Evolutionary conservation across 352 stramenopile genomes (phyloP), one percentile per base, ranked within the genome.

Genomic region (Phytophthora fragariaefolia): DNA sequence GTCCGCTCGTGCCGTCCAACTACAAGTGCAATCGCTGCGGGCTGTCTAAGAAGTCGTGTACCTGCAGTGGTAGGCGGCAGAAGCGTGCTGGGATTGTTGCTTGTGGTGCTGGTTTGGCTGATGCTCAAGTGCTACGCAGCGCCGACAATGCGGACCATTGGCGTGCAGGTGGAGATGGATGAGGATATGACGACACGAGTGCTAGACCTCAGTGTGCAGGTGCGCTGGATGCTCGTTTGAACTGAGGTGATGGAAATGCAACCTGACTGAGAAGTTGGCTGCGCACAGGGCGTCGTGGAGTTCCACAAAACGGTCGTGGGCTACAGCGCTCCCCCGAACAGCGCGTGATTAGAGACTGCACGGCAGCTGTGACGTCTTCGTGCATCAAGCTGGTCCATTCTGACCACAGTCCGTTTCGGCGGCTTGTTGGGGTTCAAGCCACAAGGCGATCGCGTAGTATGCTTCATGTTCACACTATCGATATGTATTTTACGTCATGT

Each of bases 21-120:
- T 95, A 88, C 63, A 95, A 95, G 61, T 95, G 87, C 58, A 77
- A 69, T 36, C 82, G 87, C 32, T 95, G 87, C 24, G 85, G 87
- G 6, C 62, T 91, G 12, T 70, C 82, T 9, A 95, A 93, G 67
- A 92, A 92, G 42, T 80, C 83, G 1, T 95, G 87, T 50, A 82
- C 77, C 1, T 95, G 87, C 53, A 72, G 74, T 51, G 82, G 84
- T 93, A 48, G n/a, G n/a, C n/a, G n/a, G n/a, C n/a, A 53, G 82
- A 51, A 15, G 15, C 6, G n/a, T 50, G 9, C 17, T 50, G 2
- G 13, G 6, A 6, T 51, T 9, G 30, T 8, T 36, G n/a, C 8
- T 57, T 7, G 32, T n/a, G n/a, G n/a, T n/a, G n/a, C 23, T 58
- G 9, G 15, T 27, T 56, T 6, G 4, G 20, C 13, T 54, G 24